A percentile compares a stretch with the other conserved stretches of the same genome.
These are phyloP conservation scores for Colletotrichum tanaceti DNA, from an alignment of 2,329 filamentous ascomycete genomes.

Conservation along the genomic window DNA sequence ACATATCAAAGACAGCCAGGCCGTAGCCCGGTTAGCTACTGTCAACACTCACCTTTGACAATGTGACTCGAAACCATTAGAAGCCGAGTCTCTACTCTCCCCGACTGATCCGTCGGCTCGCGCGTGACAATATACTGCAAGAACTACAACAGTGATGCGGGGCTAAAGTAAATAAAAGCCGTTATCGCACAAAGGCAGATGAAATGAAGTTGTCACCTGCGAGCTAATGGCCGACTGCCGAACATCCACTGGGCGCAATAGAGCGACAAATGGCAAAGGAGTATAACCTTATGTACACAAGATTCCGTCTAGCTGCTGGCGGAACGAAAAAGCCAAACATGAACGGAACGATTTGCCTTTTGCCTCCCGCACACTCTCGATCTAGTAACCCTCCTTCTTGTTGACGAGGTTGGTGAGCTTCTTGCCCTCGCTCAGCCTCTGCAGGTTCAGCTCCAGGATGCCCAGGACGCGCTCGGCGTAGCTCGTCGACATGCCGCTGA, in stretches of 20 bases:
- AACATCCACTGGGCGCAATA: conserved; percentile 19
- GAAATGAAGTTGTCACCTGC: not conserved
- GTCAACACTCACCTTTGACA: no score
- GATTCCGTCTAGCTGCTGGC: not conserved
- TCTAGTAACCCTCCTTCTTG: conserved; percentile 44
- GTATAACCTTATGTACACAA: not conserved
- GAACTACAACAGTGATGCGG: no score
- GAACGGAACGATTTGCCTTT: not conserved
- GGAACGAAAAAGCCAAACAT: not conserved
- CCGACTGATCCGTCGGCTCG: no score
- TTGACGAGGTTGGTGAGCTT: conserved; percentile 56
- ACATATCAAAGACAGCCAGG: not conserved
- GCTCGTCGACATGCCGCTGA: conserved; percentile 56
- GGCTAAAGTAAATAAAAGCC: no score
- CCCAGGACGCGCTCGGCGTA: conserved; percentile 56
- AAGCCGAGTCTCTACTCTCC: no score
- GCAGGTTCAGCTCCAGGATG: conserved; percentile 57
- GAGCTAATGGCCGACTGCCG: not conserved
- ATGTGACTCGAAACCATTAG: no score
- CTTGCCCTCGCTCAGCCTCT: conserved; percentile 51
- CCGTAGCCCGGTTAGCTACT: not conserved
- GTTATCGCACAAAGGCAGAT: not conserved
- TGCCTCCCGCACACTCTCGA: not conserved
- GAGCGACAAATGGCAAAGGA: conserved; percentile 18
- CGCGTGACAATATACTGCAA: no score